phyloP scores from a whole-genome alignment of 192 early-diverging fungal genomes.

The Coemansia sp. region DNA sequence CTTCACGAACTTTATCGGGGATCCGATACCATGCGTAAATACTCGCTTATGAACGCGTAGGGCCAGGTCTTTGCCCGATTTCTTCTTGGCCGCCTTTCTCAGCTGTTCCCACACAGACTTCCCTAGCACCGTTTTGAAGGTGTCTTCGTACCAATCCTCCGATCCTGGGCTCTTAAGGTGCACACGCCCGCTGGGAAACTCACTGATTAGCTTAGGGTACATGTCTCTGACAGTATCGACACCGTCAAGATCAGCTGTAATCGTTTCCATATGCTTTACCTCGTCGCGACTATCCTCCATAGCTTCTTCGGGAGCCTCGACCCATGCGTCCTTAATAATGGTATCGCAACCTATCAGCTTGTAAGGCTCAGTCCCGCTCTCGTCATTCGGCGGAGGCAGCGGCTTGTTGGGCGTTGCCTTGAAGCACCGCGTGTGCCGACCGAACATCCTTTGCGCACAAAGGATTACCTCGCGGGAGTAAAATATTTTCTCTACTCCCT shows the following conservation, averaged over 20 bases:
- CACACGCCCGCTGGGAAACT: conserved; percentile 8
- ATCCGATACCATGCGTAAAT: conserved; percentile 7
- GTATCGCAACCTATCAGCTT: too few species aligned
- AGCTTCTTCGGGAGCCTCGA: too few species aligned
- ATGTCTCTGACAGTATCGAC: not conserved
- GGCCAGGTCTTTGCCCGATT: not conserved
- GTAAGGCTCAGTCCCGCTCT: too few species aligned
- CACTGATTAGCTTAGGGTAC: not conserved
- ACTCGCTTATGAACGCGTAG: conserved; percentile 12
- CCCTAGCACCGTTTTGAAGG: not conserved
- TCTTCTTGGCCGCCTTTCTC: too few species aligned
- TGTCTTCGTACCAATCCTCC: conserved; percentile 11
- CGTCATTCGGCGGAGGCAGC: too few species aligned
- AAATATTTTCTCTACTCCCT: not conserved
- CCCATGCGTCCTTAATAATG: too few species aligned
- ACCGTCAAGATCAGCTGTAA: not conserved
- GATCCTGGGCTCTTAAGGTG: not conserved
- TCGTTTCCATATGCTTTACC: not conserved
- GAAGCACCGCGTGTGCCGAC: conserved; percentile 21
- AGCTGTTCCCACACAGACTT: conserved; percentile 9
- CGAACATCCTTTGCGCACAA: conserved; percentile 9
- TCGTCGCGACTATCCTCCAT: too few species aligned
- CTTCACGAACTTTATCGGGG: conserved; percentile 5
- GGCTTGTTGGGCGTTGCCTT: not conserved
- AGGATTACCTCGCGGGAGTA: not conserved